Percentiles rank a stretch among this genome's conserved stretches.
Evolutionary conservation across 768 basidiomycete genomes (phyloP).

Genomic region (Russula ochroleuca): DNA sequence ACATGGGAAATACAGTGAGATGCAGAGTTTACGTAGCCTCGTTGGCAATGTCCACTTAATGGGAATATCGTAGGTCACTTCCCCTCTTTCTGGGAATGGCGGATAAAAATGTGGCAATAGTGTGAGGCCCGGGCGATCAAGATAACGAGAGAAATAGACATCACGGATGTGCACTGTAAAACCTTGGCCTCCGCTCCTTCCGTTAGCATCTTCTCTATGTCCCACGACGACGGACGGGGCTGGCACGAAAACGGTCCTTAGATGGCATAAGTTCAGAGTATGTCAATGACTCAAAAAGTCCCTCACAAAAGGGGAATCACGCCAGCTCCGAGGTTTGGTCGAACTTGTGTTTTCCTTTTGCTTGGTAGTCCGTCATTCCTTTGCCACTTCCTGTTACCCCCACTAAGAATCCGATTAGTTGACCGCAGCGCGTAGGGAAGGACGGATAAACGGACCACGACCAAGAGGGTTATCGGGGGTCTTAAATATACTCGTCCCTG

Average conservation of each 20-base stretch:
- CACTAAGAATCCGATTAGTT: conserved; percentile 12
- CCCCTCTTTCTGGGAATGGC: conserved; percentile 20
- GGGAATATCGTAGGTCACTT: conserved; percentile 7
- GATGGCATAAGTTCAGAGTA: conserved; percentile 7
- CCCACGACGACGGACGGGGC: conserved; percentile 11
- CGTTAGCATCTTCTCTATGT: conserved; percentile 17
- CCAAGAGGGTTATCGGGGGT: conserved; percentile 90
- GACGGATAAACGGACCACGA: conserved; percentile 51
- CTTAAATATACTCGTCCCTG: conserved; percentile 91
- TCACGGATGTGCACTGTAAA: conserved; percentile 22
- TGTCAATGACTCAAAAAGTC: conserved; percentile 3
- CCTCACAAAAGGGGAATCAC: conserved; percentile 13
- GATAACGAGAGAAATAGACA: conserved; percentile 22
- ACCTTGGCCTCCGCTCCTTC: conserved; percentile 20
- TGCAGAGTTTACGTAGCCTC: conserved; percentile 27
- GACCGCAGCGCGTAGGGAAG: conserved; percentile 23
- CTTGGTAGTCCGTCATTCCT: conserved; percentile 27
- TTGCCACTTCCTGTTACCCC: conserved; percentile 22
- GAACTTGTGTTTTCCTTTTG: conserved; percentile 29
- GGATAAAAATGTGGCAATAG: conserved; percentile 6
- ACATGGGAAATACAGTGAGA: conserved; percentile 22
- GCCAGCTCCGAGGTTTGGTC: conserved; percentile 13
- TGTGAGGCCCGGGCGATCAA: conserved; percentile 22
- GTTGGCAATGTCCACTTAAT: conserved; percentile 19
- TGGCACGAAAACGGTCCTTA: background rate